Percentiles rank a stretch among this genome's conserved stretches.
phyloP scores from a whole-genome alignment of 2,329 filamentous ascomycete genomes.

The Xylariaceae sp. region DNA sequence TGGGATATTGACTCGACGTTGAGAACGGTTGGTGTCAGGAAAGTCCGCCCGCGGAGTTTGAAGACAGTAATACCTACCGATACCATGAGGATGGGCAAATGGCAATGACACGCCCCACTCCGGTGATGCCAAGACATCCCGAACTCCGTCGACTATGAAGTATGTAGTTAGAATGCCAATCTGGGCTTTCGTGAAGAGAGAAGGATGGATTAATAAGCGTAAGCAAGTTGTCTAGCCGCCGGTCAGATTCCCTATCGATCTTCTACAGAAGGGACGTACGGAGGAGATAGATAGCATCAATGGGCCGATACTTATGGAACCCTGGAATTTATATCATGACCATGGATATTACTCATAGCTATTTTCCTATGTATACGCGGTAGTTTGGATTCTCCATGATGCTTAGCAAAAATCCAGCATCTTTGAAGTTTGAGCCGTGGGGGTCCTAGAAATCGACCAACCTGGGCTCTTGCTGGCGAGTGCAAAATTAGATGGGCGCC shows the following conservation, averaged over 20 bases:
- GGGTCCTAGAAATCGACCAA: not conserved
- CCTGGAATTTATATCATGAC: too few species aligned
- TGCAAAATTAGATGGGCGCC: not conserved
- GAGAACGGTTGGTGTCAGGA: not conserved
- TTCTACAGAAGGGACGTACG: too few species aligned
- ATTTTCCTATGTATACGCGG: too few species aligned
- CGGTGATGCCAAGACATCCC: constrained; percentile 11
- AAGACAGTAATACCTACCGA: not conserved
- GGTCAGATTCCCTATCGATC: too few species aligned
- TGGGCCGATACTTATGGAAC: too few species aligned
- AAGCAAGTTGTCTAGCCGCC: not conserved
- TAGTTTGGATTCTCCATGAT: too few species aligned
- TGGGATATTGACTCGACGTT: not conserved
- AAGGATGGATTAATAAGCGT: too few species aligned
- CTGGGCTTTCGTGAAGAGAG: not conserved
- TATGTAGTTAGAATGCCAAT: not conserved
- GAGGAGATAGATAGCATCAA: too few species aligned
- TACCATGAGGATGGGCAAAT: constrained; percentile 1
- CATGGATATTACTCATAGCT: too few species aligned
- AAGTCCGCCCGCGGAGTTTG: constrained; percentile 11
- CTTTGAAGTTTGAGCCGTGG: too few species aligned
- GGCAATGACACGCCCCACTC: constrained; percentile 14
- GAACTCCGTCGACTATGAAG: constrained; percentile 9
- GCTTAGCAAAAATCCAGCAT: too few species aligned
- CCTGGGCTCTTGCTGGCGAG: not conserved